phyloP scores from a whole-genome alignment of 179 eudicot species.

The Drosera spatulata region DNA sequence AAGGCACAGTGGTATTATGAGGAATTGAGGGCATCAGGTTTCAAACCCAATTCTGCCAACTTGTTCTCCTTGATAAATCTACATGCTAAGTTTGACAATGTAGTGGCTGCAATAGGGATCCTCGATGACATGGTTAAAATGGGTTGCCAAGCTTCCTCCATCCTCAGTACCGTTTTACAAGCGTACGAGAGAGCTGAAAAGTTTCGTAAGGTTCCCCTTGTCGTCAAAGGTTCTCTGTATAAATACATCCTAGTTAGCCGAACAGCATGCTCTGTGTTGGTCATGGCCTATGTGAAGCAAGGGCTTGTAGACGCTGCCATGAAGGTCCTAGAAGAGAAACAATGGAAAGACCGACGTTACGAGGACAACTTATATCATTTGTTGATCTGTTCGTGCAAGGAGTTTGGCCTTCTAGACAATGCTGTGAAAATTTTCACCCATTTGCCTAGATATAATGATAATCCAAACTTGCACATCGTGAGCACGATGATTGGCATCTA shows the following conservation, averaged over 20 bases:
- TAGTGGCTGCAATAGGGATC: conserved; percentile 39
- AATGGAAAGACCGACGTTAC: conserved; percentile 62
- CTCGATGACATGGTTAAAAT: conserved; percentile 59
- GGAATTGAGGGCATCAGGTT: conserved; percentile 50
- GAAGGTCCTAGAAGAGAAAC: conserved; percentile 45
- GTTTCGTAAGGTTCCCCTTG: conserved; percentile 42
- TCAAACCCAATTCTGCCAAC: conserved; percentile 73
- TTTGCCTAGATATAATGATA: conserved; percentile 49
- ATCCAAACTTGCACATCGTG: conserved; percentile 66
- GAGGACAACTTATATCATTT: conserved; percentile 89
- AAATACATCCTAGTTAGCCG: conserved; percentile 52
- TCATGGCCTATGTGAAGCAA: conserved; percentile 82
- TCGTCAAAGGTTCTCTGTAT: conserved; percentile 51
- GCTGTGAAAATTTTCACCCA: conserved; percentile 53
- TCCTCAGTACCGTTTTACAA: conserved; percentile 67
- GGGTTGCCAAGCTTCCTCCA: conserved; percentile 68
- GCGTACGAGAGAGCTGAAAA: conserved; percentile 68
- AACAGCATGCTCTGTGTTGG: conserved; percentile 75
- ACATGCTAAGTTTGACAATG: conserved; percentile 59
- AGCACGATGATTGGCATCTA: conserved; percentile 91
- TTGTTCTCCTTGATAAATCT: conserved; percentile 66
- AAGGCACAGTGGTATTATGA: conserved; percentile 49
- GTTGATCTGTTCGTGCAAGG: conserved; percentile 86
- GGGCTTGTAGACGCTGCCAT: conserved; percentile 49
- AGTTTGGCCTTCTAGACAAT: conserved; percentile 46